Evolutionary conservation across 805 yeast species (phyloP), one percentile per base, ranked within the genome.

Genomic region (Clavispora santaluciae): DNA sequence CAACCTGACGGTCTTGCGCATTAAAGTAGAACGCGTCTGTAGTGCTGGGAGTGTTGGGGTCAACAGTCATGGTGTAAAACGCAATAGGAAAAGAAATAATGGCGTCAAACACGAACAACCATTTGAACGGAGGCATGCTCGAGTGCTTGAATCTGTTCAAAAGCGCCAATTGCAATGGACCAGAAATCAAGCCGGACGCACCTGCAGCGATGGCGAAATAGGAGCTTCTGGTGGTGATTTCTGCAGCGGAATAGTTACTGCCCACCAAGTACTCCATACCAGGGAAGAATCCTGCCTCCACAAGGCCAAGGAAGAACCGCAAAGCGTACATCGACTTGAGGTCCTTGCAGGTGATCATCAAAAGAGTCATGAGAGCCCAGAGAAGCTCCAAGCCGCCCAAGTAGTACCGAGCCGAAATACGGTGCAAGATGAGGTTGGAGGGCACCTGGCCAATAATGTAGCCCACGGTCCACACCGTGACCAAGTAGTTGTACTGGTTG

Each of bases 261-360:
- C 67, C 67, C 7, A 63, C 51, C 35, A 78, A 59, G 49, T 76
- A 79, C 49, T 80, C 83, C 42, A 78, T 68, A 16, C 78, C 79
- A 5, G 88, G 84, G 54, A 73, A 74, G 49, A 66, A 73, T 0
- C 78, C 78, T 11, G 73, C 61, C 42, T 75, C 79, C 9, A 63
- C 49, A 21, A 75, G 54, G 1, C 79, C 81, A 34, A 68, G 33
- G 25, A 49, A 40, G 26, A 53, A 51, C 8, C 55, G 40, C 10
- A 53, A 22, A 3, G 44, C 46, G 30, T 51, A 53, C 8, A 53
- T 36, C 10, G 47, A 39, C 7, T 40, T 39, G 13, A 49, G 38
- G 17, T 31, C 31, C 20, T 44, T 23, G 24, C 49, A 43, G 6
- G 60, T 51, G 22, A 61, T 53, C 59, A 61, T 56, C 33, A 59